Conservation (phyloP, 78 protist species). For the Speleostelium caveatum region DNA sequence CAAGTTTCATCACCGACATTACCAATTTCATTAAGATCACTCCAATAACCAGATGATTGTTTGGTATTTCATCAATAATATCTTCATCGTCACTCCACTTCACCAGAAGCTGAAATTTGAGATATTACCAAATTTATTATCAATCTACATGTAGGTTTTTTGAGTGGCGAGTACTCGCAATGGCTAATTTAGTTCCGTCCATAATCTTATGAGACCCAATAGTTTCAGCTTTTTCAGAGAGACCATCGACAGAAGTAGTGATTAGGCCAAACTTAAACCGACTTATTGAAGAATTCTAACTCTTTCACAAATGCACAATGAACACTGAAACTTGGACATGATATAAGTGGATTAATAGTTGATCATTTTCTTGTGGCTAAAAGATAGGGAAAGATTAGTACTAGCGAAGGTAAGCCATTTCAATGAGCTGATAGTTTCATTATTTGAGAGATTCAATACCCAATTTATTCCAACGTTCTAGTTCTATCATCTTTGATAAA, state of each 20-base stretch:
- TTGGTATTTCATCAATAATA: background rate
- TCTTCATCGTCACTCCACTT: conserved; percentile 47
- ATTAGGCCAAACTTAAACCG: conserved; percentile 92
- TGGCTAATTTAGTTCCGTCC: conserved; percentile 91
- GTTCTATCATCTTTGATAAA: conserved; percentile 96
- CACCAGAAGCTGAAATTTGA: background rate
- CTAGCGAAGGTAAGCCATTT: conserved; percentile 91
- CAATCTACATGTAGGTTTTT: conserved; percentile 76
- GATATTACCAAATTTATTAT: conserved; percentile 9
- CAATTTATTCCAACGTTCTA: conserved; percentile 93
- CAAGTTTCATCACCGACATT: conserved; percentile 20
- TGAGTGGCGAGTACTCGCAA: conserved; percentile 80
- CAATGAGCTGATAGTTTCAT: conserved; percentile 96
- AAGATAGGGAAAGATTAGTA: conserved; percentile 95
- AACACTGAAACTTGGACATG: conserved; percentile 91
- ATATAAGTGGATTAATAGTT: conserved; percentile 88
- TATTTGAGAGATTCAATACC: conserved; percentile 93
- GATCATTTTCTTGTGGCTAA: conserved; percentile 94
- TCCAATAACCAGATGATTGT: conserved; percentile 5
- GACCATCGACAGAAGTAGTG: conserved; percentile 90
- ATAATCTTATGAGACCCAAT: conserved; percentile 12
- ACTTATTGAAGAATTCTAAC: conserved; percentile 83
- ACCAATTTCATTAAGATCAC: background rate
- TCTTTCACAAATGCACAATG: conserved; percentile 96
- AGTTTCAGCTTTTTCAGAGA: conserved; percentile 79